Base-by-base conservation (phyloP, 2,329 filamentous ascomycete species). In the Stagonosporopsis rhizophila region DNA sequence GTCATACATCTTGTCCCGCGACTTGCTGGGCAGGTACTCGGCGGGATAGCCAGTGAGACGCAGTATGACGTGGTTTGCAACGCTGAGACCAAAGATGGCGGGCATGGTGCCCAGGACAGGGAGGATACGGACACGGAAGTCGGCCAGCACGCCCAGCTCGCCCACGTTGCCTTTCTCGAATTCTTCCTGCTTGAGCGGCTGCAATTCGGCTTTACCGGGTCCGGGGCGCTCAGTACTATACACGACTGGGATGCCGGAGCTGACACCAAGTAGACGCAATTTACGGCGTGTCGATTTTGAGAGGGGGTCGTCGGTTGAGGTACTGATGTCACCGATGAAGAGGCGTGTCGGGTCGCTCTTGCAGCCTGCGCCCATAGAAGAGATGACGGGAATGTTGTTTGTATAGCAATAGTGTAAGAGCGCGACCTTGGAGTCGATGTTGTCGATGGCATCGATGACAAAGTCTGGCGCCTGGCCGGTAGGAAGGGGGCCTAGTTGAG, bases 81-180 rank as follows among this genome's bases (percentile, higher is more conserved):
- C 86, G 0, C 89, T 90, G 52, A 97, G 90, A 8, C 95, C 95
- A 74, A 99, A 99, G 0, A 98, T 89, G 2, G 95, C 94, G 0
- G 95, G 95, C 93, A 99, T 97, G 0, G 95, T 99, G 0, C 95
- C 95, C 3, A 99, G 80, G 0, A 99, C 95, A 0, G 95, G 95
- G 8, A 99, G 78, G 54, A 99, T 99, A n/a, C 95, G 85, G 9
- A 96, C 91, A 22, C 95, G 85, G 75, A 99, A 99, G 72, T 96
- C 93, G 1, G 93, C 90, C 46, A 99, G 83, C 0, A 96, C 91
- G 39, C 92, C 90, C 0, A 98, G 82, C 64, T 97, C 93, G 23
- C 89, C 89, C 0, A 98, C 92, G 17, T 87, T 82, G 17, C 95
- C 95, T 77, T 95, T 96, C 44, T 86, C 77, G 69, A 92, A 95